A percentile compares a stretch with the other conserved stretches of the same genome.
Evolutionary conservation across 2,329 filamentous ascomycete genomes (phyloP).

Genomic region (Penicillium sp.): DNA sequence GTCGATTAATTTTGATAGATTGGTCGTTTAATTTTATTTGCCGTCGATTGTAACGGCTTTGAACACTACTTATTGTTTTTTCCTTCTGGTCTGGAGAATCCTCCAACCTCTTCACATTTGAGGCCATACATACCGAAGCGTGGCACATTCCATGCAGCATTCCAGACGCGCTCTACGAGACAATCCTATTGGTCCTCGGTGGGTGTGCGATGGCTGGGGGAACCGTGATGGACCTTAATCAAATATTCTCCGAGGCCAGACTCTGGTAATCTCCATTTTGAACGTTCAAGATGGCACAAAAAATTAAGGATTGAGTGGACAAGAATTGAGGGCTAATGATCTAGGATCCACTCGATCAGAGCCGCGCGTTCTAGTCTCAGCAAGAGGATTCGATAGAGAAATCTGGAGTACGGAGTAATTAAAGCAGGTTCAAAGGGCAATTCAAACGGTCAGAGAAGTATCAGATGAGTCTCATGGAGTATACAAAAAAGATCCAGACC

Average conservation of each 20-base stretch:
- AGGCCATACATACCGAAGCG: conserved; percentile 19
- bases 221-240: neutral
- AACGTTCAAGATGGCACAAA: neutral
- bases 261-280: neutral
- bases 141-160: conserved; percentile 26
- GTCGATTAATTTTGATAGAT: neutral
- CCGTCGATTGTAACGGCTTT: neutral
- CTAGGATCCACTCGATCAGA: neutral
- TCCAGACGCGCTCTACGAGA: conserved; percentile 17
- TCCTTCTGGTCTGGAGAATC: neutral
- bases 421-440: too few species aligned
- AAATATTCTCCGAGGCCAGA: conserved; percentile 3
- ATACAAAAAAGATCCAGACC: neutral
- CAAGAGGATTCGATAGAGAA: neutral
- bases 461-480: too few species aligned
- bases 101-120: conserved; percentile 21
- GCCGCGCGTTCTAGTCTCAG: neutral
- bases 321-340: neutral
- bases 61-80: conserved; percentile 20
- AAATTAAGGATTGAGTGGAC: neutral
- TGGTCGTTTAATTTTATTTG: neutral
- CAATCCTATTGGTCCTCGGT: conserved; percentile 9
- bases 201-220: conserved; percentile 17
- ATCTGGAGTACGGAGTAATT: neutral
- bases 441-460: neutral